Conservation (phyloP, 371 early-diverging fungal genomes). For the Mucor plumbeus region DNA sequence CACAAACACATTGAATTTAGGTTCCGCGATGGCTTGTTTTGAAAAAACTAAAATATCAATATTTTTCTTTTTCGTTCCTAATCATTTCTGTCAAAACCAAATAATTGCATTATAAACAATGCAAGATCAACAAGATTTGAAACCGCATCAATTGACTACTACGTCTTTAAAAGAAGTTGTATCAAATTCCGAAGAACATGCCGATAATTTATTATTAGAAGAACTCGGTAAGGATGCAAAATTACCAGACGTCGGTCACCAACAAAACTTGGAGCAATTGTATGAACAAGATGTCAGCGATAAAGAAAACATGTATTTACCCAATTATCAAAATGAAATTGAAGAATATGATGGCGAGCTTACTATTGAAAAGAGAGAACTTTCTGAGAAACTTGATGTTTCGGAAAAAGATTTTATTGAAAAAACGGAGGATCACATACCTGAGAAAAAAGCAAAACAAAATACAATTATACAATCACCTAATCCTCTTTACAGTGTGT, state of each 20-base stretch:
- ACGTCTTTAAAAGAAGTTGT: not conserved
- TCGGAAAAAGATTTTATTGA: not conserved
- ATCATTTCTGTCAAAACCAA: not conserved
- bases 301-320: not conserved
- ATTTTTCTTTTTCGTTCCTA: not conserved
- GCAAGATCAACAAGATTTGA: not conserved
- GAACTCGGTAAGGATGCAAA: not conserved
- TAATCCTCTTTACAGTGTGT: not conserved
- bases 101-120: not conserved
- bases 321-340: not conserved
- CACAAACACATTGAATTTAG: too few relatives aligned
- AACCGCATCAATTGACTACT: not conserved
- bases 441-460: not conserved
- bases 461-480: not conserved
- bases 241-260: not conserved
- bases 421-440: not conserved
- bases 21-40: too few relatives aligned
- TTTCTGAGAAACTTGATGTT: not conserved
- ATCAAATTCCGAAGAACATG: not conserved
- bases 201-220: not conserved
- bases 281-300: not conserved
- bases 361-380: not conserved
- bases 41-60: too few relatives aligned
- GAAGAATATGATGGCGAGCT: not conserved
- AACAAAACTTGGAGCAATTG: not conserved